phyloP scores from a whole-genome alignment of 495 filamentous ascomycete genomes.

The Pseudomonodictys pantanalensis region DNA sequence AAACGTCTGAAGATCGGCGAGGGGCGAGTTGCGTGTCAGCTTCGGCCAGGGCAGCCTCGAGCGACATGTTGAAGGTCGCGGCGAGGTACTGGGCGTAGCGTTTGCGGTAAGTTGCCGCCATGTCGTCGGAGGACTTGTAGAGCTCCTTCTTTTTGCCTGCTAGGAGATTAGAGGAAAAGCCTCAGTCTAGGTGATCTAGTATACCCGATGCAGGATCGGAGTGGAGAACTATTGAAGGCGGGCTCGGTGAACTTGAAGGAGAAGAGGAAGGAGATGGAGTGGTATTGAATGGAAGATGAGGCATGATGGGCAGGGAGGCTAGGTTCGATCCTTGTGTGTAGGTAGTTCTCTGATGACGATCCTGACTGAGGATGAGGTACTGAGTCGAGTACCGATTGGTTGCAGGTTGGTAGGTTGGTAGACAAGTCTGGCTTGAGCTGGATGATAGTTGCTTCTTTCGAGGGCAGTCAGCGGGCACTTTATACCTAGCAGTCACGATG shows the following conservation, averaged over 20 bases:
- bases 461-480: conserved; percentile 6
- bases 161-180: conserved; percentile 23
- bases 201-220: conserved; percentile 32
- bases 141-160: conserved; percentile 24
- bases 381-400: too few species aligned
- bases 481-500: conserved; percentile 3
- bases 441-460: not conserved
- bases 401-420: not conserved
- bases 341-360: conserved; percentile 10
- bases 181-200: conserved; percentile 21
- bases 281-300: conserved; percentile 27
- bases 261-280: conserved; percentile 28
- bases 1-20: conserved; percentile 25
- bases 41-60: conserved; percentile 29
- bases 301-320: conserved; percentile 18
- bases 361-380: not conserved
- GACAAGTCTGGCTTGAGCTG: not conserved
- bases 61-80: conserved; percentile 32
- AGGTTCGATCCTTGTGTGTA: not conserved
- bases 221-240: conserved; percentile 34
- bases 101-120: conserved; percentile 27
- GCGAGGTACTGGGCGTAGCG: conserved; percentile 34
- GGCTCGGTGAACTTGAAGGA: conserved; percentile 11
- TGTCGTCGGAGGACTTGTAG: conserved; percentile 22
- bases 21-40: conserved; percentile 30